Evolutionary conservation across 495 filamentous ascomycete genomes (phyloP).

Genomic region (Neurospora sp.): DNA sequence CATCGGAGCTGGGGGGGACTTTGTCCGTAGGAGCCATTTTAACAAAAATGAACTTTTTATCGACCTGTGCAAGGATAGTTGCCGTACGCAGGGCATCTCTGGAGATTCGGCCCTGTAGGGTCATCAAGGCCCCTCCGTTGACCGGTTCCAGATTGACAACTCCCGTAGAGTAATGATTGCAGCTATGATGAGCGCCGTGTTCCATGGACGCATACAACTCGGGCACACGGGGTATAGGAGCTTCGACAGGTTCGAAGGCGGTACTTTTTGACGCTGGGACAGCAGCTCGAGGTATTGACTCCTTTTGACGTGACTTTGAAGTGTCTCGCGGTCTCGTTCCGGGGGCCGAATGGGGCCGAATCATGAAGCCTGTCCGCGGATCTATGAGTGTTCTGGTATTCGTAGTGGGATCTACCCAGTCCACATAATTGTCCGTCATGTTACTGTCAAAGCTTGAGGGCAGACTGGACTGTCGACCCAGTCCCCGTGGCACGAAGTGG

Average conservation of each 20-base stretch:
- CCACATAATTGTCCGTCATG: constrained; percentile 27
- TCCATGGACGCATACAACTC: constrained; percentile 9
- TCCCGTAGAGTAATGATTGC: constrained; percentile 1
- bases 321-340: neutral
- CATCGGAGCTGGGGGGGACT: neutral
- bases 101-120: constrained; percentile 48
- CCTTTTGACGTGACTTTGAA: neutral
- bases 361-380: constrained; percentile 19
- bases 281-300: neutral
- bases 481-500: neutral
- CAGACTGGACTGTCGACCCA: neutral
- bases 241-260: constrained; percentile 29
- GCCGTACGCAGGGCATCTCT: constrained; percentile 54
- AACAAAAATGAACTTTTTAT: constrained; percentile 78
- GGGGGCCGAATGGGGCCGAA: neutral
- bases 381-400: constrained; percentile 40
- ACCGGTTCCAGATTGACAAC: constrained; percentile 3
- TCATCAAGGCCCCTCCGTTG: constrained; percentile 1
- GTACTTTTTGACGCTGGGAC: constrained; percentile 7
- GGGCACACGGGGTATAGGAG: constrained; percentile 25
- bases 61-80: constrained; percentile 69
- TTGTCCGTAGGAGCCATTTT: constrained; percentile 31
- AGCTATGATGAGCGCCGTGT: neutral
- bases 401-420: constrained; percentile 62
- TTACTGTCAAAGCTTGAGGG: neutral